Evolutionary conservation across 2,329 filamentous ascomycete genomes (phyloP).

Genomic region (Alternaria gansuensis): DNA sequence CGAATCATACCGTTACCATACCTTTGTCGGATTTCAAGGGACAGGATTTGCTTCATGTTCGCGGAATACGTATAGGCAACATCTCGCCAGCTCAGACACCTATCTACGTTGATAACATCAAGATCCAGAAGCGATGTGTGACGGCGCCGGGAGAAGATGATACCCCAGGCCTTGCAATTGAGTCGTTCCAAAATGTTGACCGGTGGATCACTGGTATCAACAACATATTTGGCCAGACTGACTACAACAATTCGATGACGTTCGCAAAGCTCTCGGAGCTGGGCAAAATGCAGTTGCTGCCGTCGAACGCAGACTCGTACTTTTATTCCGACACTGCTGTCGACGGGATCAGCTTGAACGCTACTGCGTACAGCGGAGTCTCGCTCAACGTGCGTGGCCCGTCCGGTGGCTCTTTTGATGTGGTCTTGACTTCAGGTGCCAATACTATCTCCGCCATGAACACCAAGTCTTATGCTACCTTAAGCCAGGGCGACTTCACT

Average conservation of each 20-base stretch:
- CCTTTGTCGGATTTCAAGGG: slow-evolving; percentile 16
- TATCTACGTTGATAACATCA: slow-evolving; percentile 19
- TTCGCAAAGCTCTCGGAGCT: slow-evolving; percentile 19
- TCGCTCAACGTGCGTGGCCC: slow-evolving; percentile 19
- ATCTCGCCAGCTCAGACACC: slow-evolving; percentile 19
- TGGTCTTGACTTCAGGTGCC: slow-evolving; percentile 9
- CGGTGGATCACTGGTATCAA: slow-evolving; percentile 21
- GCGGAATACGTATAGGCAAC: slow-evolving; percentile 20
- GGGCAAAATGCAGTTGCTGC: slow-evolving; percentile 17
- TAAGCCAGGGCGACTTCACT: slow-evolving; percentile 14
- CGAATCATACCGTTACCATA: slow-evolving; percentile 19
- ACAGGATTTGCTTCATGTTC: slow-evolving; percentile 17
- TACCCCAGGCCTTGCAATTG: slow-evolving; percentile 16
- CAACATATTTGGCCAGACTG: slow-evolving; percentile 20
- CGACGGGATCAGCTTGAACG: slow-evolving; percentile 14
- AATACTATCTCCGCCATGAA: slow-evolving; percentile 9
- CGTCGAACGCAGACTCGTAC: slow-evolving; percentile 9
- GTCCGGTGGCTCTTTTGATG: slow-evolving; percentile 16
- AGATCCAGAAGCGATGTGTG: slow-evolving; percentile 20
- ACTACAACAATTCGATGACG: slow-evolving; percentile 18
- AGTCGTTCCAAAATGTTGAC: slow-evolving; percentile 22
- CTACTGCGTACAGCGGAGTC: slow-evolving; percentile 14
- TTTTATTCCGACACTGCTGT: slow-evolving; percentile 17
- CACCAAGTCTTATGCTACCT: slow-evolving; percentile 12
- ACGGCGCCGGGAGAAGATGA: slow-evolving; percentile 20